Evolutionary conservation across 2,329 filamentous ascomycete species (phyloP).

Genomic region (Atkinsonella hypoxylon): DNA sequence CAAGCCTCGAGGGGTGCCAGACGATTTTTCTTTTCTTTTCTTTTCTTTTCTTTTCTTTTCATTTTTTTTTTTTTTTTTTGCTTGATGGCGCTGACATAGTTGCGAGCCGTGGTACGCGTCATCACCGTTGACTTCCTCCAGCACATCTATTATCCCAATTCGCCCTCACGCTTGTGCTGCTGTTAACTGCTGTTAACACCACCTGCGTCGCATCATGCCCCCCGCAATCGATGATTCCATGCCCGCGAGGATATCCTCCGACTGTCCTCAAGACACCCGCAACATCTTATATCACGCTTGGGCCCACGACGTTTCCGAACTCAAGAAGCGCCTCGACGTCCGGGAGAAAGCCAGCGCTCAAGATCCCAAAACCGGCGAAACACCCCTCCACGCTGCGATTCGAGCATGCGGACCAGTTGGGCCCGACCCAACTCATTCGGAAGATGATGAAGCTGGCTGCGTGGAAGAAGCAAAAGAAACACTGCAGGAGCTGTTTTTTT

Average conservation of each 20-base stretch:
- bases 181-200: background rate
- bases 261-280: conserved; percentile 38
- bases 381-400: conserved; percentile 82
- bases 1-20: background rate
- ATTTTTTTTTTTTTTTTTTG: background rate
- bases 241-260: conserved; percentile 38
- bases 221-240: conserved; percentile 35
- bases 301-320: conserved; percentile 48
- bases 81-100: no score
- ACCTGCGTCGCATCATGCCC: conserved; percentile 5
- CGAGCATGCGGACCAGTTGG: conserved; percentile 49
- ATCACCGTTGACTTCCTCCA: background rate
- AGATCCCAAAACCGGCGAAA: conserved; percentile 74
- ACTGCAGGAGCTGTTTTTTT: conserved; percentile 65
- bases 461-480: conserved; percentile 54
- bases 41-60: background rate
- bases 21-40: background rate
- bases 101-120: background rate
- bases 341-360: conserved; percentile 60
- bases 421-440: conserved; percentile 12
- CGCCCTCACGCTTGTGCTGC: no score
- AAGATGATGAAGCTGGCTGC: conserved; percentile 25
- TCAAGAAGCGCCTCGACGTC: conserved; percentile 57
- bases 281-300: conserved; percentile 43
- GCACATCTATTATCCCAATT: background rate